Conservation (phyloP, 257 asterid species). For the Solanum ossicruentum region DNA sequence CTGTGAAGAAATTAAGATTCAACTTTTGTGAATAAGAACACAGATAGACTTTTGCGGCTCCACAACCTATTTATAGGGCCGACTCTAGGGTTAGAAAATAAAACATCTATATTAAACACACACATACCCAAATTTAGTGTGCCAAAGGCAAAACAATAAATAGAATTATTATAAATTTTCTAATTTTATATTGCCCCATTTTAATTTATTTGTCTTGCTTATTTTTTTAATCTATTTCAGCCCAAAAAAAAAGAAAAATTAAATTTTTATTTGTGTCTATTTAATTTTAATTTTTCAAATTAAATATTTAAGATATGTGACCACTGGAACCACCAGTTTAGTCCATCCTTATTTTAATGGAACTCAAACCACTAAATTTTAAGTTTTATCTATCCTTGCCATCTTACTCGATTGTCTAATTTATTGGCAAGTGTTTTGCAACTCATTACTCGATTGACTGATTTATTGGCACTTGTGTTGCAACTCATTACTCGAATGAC, state of each 20-base stretch:
- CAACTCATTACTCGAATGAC: too few relatives aligned
- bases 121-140: not conserved
- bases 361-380: not conserved
- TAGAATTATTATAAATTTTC: not conserved
- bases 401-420: not conserved
- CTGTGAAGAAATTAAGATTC: not conserved
- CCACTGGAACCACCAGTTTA: too few relatives aligned
- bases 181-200: not conserved
- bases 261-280: not conserved
- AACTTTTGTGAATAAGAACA: not conserved
- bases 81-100: not conserved
- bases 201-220: not conserved
- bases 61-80: not conserved
- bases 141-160: not conserved
- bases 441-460: too few relatives aligned
- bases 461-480: too few relatives aligned
- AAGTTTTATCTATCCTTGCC: not conserved
- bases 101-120: not conserved
- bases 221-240: not conserved
- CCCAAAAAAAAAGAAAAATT: not conserved
- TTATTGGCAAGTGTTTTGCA: not conserved
- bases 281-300: not conserved
- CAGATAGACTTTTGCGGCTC: not conserved
- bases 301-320: not conserved
- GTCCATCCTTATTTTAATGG: too few relatives aligned